A percentile compares a stretch with the other conserved stretches of the same genome.
These are phyloP conservation scores for Tuber microsphaerosporum DNA, from an alignment of 495 filamentous ascomycete species.

Conservation along the genomic window DNA sequence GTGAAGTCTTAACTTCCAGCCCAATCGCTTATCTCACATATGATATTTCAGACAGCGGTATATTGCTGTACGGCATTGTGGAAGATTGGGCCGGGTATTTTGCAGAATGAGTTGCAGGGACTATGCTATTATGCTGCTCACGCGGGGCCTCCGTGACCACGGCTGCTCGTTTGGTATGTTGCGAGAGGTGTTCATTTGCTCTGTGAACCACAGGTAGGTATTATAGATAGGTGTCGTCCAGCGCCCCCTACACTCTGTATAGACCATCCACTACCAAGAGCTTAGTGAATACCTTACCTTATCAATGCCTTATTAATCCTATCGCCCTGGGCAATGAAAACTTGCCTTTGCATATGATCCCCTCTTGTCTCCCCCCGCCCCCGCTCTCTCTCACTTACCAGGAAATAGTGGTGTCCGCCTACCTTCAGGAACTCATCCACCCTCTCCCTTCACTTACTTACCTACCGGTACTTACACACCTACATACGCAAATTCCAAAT, in stretches of 20 bases:
- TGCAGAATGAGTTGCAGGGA: neutral
- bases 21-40: too few relatives aligned
- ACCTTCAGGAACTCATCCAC: neutral
- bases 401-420: neutral
- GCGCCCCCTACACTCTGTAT: neutral
- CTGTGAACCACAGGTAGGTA: neutral
- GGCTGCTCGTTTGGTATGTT: neutral
- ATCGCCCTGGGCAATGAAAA: too few relatives aligned
- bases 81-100: neutral
- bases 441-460: too few relatives aligned
- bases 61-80: too few relatives aligned
- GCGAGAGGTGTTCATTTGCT: neutral
- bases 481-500: neutral
- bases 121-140: neutral
- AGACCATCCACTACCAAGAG: neutral
- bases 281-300: too few relatives aligned
- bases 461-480: too few relatives aligned
- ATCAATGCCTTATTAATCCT: too few relatives aligned
- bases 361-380: too few relatives aligned
- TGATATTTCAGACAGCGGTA: too few relatives aligned
- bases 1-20: too few relatives aligned
- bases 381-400: too few relatives aligned
- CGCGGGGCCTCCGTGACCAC: neutral
- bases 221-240: neutral
- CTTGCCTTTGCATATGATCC: too few relatives aligned